Evolutionary conservation across 2,329 filamentous ascomycete species (phyloP).

Genomic region (Myriangium duriaei): DNA sequence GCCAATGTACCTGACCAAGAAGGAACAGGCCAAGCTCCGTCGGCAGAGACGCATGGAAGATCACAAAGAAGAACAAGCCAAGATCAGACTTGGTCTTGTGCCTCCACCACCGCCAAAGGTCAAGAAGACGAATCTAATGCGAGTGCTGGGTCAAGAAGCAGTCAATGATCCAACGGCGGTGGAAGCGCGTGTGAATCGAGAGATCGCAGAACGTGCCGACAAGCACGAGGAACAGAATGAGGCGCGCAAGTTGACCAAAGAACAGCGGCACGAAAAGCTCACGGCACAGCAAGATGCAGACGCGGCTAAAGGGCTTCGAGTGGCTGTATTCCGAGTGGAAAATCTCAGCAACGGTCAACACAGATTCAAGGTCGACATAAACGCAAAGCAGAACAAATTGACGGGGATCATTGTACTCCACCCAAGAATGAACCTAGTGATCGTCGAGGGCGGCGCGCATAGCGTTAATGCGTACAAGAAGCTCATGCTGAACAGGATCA

Average conservation of each 20-base stretch:
- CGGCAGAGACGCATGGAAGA: conserved; percentile 85
- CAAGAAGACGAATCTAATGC: conserved; percentile 96
- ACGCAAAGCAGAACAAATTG: conserved; percentile 77
- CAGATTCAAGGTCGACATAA: conserved; percentile 83
- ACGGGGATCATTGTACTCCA: conserved; percentile 89
- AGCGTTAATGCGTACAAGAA: conserved; percentile 79
- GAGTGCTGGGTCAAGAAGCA: conserved; percentile 79
- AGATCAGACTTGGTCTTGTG: conserved; percentile 80
- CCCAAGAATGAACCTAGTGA: conserved; percentile 74
- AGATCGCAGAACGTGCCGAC: conserved; percentile 76
- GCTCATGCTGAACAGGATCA: conserved; percentile 82
- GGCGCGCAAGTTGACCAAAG: conserved; percentile 76
- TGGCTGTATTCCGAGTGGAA: conserved; percentile 80
- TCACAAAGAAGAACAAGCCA: conserved; percentile 90
- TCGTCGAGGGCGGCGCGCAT: conserved; percentile 83
- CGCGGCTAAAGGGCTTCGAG: conserved; percentile 69
- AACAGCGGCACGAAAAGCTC: conserved; percentile 75
- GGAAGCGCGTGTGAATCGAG: conserved; percentile 81
- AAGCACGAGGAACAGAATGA: conserved; percentile 71
- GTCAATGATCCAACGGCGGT: conserved; percentile 97
- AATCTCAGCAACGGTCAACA: conserved; percentile 84
- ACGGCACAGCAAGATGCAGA: conserved; percentile 74
- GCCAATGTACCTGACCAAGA: conserved; percentile 80
- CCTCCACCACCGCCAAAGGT: conserved; percentile 90
- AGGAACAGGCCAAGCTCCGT: conserved; percentile 83